phyloP scores from a whole-genome alignment of 352 stramenopile species.

The Blastocystis sp. region DNA sequence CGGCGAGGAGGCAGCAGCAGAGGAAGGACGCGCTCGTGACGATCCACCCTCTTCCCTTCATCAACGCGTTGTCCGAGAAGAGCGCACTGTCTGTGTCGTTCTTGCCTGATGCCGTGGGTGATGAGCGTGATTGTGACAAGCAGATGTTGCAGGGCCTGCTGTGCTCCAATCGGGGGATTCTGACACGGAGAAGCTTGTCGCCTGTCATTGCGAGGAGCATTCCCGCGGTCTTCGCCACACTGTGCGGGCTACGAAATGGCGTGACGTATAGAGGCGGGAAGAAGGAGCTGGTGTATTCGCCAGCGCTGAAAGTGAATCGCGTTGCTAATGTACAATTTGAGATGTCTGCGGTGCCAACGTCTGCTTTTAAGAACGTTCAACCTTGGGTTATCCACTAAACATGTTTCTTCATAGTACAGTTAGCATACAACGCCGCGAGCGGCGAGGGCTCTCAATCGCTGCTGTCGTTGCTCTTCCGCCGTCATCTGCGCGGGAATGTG shows the following conservation, averaged over 20 bases:
- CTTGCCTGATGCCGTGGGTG: slow-evolving; percentile 35
- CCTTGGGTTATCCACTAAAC: slow-evolving; percentile 57
- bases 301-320: slow-evolving; percentile 52
- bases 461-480: slow-evolving; percentile 50
- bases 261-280: slow-evolving; percentile 50
- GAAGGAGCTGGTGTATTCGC: slow-evolving; percentile 64
- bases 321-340: slow-evolving; percentile 38
- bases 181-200: slow-evolving; percentile 39
- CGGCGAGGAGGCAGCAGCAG: background rate
- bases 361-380: background rate
- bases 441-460: slow-evolving; percentile 2
- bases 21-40: background rate
- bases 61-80: background rate
- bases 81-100: slow-evolving; percentile 29
- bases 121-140: background rate
- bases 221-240: slow-evolving; percentile 42
- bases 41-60: slow-evolving; percentile 32
- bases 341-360: background rate
- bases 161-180: slow-evolving; percentile 36
- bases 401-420: slow-evolving; percentile 51
- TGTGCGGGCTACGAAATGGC: background rate
- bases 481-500: background rate
- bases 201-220: slow-evolving; percentile 26
- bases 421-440: slow-evolving; percentile 10
- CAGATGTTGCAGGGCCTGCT: slow-evolving; percentile 56